phyloP scores from a whole-genome alignment of 495 filamentous ascomycete genomes.

The Pseudevernia furfuracea region DNA sequence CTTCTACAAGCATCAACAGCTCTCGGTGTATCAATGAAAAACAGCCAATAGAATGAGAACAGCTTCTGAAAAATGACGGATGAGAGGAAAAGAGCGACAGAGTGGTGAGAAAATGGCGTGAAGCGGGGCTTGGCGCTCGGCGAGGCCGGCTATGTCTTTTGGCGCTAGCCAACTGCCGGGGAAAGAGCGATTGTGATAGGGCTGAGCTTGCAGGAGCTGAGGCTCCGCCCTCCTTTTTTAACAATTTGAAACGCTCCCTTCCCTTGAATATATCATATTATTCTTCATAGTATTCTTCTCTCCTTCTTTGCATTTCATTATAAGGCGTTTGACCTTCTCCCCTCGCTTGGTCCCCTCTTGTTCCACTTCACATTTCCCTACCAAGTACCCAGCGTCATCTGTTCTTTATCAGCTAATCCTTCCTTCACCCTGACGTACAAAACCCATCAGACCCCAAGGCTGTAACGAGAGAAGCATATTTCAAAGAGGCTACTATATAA shows the following conservation, averaged over 20 bases:
- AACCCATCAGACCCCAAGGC: background rate
- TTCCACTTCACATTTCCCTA: background rate
- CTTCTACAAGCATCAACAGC: background rate
- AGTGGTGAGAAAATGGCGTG: background rate
- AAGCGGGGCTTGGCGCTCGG: background rate
- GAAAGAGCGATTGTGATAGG: background rate
- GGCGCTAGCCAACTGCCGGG: background rate
- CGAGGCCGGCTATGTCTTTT: background rate
- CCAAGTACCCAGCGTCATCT: background rate
- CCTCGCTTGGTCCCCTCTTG: background rate
- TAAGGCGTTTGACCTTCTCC: background rate
- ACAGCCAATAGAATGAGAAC: background rate
- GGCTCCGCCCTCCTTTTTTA: constrained; percentile 1
- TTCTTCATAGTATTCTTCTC: background rate
- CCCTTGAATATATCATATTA: background rate
- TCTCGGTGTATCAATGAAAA: background rate
- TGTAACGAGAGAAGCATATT: background rate
- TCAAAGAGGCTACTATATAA: background rate
- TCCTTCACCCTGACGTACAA: background rate
- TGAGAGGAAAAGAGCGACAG: background rate
- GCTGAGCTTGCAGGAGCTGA: constrained; percentile 4
- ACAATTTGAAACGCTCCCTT: background rate
- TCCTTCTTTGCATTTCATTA: background rate
- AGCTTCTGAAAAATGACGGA: background rate
- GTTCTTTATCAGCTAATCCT: background rate